Conservation (phyloP, 164 flowering plant species). For the Akebia trifoliata region DNA sequence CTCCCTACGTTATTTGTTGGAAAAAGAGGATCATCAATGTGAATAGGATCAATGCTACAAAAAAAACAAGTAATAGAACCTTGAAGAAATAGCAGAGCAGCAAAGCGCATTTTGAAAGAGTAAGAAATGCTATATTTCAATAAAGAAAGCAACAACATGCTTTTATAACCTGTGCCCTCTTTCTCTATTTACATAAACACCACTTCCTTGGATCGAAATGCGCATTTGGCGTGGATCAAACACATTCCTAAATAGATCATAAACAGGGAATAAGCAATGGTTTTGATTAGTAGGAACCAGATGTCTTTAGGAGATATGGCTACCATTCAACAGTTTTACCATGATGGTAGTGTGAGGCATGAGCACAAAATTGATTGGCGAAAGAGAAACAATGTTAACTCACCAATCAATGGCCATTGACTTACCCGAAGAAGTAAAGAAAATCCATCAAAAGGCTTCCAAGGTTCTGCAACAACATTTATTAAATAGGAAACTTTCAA, state of each 20-base stretch:
- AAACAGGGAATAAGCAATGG: not conserved
- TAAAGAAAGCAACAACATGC: slow-evolving; percentile 3
- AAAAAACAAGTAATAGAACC: slow-evolving; percentile 1
- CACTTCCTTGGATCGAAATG: slow-evolving; percentile 88
- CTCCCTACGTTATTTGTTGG: slow-evolving; percentile 92
- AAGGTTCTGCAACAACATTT: slow-evolving; percentile 48
- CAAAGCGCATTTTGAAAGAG: no score
- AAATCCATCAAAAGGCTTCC: slow-evolving; percentile 95
- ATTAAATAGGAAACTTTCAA: not conserved
- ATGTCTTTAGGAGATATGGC: not conserved
- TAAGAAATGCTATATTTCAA: not conserved
- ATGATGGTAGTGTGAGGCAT: no score
- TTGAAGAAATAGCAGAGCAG: no score
- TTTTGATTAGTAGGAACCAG: not conserved
- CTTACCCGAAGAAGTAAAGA: slow-evolving; percentile 96
- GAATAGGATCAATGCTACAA: slow-evolving; percentile 90
- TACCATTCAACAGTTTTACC: not conserved
- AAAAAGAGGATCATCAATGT: slow-evolving; percentile 91
- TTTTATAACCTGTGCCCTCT: slow-evolving; percentile 68
- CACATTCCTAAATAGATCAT: slow-evolving; percentile 54
- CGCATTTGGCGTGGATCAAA: slow-evolving; percentile 99
- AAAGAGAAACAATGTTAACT: not conserved
- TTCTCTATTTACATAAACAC: slow-evolving; percentile 77
- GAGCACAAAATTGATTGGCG: not conserved
- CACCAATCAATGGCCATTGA: not conserved